Base-by-base conservation (phyloP, 495 filamentous ascomycete genomes). In the Annulohypoxylon moriforme region DNA sequence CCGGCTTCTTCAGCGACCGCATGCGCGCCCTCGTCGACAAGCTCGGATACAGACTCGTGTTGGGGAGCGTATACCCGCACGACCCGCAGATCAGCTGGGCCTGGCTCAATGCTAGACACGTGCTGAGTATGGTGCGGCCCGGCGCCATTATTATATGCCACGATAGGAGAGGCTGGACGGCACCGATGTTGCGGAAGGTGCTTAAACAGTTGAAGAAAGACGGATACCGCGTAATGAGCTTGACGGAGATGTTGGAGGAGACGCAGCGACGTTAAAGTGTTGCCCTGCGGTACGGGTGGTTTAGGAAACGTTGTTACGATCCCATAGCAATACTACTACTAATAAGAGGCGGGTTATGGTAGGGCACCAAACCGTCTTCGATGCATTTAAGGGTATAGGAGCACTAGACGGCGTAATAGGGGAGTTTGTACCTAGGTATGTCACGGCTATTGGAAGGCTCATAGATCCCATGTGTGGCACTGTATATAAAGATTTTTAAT, bases 41-140 rank as follows among this genome's bases (percentile, higher is more conserved):
- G 50, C 59, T 93, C 47, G 89, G 89, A 0, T 93, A 92, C 76
- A 75, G 83, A 44, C 72, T 94, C 2, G 91, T 94, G 14, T 80
- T 97, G 33, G 93, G 93, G 13, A 90, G 88, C 76, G 90, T 96
- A 31, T 96, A 94, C 78, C 93, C 93, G 13, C 93, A 96, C 80
- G 93, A 97, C 79, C 87, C 93, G 50, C 92, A 94, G 82, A 88
- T 97, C 34, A 79, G 79, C 20, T 90, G 83, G 73, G 80, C 85
- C 75, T 83, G 83, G 69, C 59, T 94, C 60, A 97, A 97, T 82
- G 89, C 91, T n/a, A 83, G 81, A 58, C 93, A 96, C 83, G 85
- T 97, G 3, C 75, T 95, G 72, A 92, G 91, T 76, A 93, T 93
- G 90, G 78, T 93, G 27, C 77, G 83, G 47, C 89, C 91, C 0